A percentile compares a stretch with the other conserved stretches of the same genome.
Evolutionary conservation across 345 rosid genomes (phyloP).

Genomic region (Salix koriyanagi): DNA sequence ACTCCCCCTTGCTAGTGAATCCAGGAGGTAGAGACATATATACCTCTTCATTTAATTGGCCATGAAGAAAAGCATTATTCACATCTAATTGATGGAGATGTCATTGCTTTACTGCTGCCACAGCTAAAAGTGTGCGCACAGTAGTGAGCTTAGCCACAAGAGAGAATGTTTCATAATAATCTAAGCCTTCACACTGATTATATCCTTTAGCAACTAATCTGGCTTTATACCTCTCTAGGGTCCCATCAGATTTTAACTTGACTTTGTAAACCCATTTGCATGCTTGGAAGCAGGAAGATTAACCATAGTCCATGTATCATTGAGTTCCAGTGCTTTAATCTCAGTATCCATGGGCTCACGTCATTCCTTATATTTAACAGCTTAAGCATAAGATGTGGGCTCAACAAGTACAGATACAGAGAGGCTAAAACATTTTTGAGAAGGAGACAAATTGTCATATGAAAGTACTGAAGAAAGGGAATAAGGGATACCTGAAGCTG

Average conservation of each 20-base stretch:
- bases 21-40: not conserved
- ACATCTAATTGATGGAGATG: not conserved
- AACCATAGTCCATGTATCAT: not conserved
- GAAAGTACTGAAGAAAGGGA: not conserved
- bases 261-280: constrained; percentile 1
- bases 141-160: not conserved
- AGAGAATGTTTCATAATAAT: not conserved
- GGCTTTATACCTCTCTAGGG: not conserved
- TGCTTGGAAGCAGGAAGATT: not conserved
- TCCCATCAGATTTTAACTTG: not conserved
- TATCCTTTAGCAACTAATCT: not conserved
- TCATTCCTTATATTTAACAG: not conserved
- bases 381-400: not conserved
- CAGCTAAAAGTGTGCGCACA: not conserved
- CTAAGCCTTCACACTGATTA: not conserved
- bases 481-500: not conserved
- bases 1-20: not conserved
- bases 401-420: not conserved
- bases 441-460: not conserved
- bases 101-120: not conserved
- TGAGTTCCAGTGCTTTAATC: not conserved
- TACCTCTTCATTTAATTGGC: not conserved
- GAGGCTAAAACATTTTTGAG: not conserved
- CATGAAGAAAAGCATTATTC: too few relatives aligned
- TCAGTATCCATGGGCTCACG: not conserved